Conservation (phyloP, 208 protist species). For the Phytomonas serpens region DNA sequence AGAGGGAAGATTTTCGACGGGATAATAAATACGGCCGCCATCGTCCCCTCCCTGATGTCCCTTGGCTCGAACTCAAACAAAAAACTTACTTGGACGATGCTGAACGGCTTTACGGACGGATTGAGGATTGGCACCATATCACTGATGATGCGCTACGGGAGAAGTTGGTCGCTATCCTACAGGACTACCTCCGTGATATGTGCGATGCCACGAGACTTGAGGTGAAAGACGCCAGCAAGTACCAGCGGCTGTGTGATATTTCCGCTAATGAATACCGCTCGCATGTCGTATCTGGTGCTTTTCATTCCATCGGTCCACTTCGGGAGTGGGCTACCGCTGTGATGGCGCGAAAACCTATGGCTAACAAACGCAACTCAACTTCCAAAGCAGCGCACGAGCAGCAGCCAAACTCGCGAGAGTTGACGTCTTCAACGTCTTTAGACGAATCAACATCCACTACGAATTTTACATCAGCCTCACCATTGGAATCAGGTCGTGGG, state of each 20-base stretch:
- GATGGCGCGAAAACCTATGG: constrained; percentile 9
- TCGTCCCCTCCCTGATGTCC: constrained; percentile 58
- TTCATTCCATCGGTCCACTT: constrained; percentile 26
- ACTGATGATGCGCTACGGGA: constrained; percentile 55
- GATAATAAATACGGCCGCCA: constrained; percentile 66
- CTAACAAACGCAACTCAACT: not conserved
- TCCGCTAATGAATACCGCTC: constrained; percentile 58
- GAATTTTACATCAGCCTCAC: not conserved
- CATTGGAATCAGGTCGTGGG: not conserved
- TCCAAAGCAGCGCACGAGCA: not conserved
- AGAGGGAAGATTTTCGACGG: constrained; percentile 64
- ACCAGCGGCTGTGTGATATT: constrained; percentile 40
- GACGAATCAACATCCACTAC: not conserved
- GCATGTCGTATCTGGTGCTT: constrained; percentile 43
- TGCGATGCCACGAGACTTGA: constrained; percentile 54
- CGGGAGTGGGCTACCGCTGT: constrained; percentile 34
- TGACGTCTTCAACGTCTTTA: not conserved
- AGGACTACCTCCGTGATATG: constrained; percentile 75
- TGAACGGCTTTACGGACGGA: constrained; percentile 81
- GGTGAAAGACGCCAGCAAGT: constrained; percentile 49
- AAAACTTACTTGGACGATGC: constrained; percentile 86
- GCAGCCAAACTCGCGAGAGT: not conserved
- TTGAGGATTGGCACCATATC: constrained; percentile 67
- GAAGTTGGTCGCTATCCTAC: constrained; percentile 65
- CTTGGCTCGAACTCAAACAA: constrained; percentile 62